Evolutionary conservation across 2,329 filamentous ascomycete species (phyloP).

Genomic region (Penicillium sp.): DNA sequence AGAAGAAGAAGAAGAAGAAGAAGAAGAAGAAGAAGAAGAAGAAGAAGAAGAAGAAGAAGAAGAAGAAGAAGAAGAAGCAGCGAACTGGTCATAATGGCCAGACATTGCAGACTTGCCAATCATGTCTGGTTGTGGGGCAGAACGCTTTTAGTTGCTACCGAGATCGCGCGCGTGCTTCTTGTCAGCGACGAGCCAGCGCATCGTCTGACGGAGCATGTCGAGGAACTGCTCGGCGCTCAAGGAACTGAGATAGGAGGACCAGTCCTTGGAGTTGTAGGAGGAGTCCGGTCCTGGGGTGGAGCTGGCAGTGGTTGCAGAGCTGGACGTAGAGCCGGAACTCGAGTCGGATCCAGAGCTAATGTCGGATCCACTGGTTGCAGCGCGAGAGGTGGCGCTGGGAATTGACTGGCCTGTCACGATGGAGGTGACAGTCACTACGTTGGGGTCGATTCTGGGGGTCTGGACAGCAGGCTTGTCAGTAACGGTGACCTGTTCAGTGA

Average conservation of each 20-base stretch:
- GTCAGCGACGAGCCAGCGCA: slow-evolving; percentile 34
- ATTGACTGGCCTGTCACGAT: slow-evolving; percentile 20
- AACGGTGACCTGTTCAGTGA: slow-evolving; percentile 21
- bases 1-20: slow-evolving; percentile 7
- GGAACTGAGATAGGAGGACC: slow-evolving; percentile 31
- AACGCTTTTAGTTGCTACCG: background rate
- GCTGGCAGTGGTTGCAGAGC: slow-evolving; percentile 7
- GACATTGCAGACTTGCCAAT: no score
- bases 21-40: slow-evolving; percentile 7
- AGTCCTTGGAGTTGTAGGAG: slow-evolving; percentile 19
- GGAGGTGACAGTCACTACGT: slow-evolving; percentile 23
- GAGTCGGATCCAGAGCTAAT: slow-evolving; percentile 1
- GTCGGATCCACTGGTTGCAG: background rate
- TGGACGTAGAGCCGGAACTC: slow-evolving; percentile 2
- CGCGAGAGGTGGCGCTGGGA: slow-evolving; percentile 18
- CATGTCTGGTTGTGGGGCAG: no score
- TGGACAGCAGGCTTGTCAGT: slow-evolving; percentile 22
- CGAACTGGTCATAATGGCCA: no score
- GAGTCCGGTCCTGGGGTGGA: slow-evolving; percentile 13
- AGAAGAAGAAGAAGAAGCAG: no score
- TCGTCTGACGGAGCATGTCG: slow-evolving; percentile 28
- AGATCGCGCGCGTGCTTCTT: slow-evolving; percentile 34
- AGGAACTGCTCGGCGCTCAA: slow-evolving; percentile 33
- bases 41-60: slow-evolving; percentile 1
- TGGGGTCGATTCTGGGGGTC: slow-evolving; percentile 21